Evolutionary conservation across 805 yeast genomes (phyloP).

Genomic region (Kuraishia molischiana): DNA sequence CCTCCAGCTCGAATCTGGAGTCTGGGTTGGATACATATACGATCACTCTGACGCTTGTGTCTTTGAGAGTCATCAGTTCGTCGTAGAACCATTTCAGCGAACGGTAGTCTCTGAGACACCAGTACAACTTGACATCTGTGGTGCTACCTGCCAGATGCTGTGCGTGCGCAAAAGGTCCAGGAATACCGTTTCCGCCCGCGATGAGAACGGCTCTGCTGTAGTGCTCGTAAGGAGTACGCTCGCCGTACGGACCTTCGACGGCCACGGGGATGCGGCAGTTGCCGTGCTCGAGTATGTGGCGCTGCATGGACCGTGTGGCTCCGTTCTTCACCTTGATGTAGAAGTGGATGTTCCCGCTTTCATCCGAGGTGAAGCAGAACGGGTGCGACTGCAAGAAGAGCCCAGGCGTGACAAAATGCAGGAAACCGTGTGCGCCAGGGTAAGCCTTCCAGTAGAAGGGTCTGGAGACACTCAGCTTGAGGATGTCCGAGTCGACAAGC

Average conservation of each 20-base stretch:
- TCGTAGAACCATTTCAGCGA: constrained; percentile 41
- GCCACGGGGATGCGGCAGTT: constrained; percentile 21
- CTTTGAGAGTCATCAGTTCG: constrained; percentile 26
- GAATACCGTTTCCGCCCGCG: constrained; percentile 72
- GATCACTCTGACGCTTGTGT: constrained; percentile 19
- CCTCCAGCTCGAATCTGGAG: constrained; percentile 4
- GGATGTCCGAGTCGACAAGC: constrained; percentile 32
- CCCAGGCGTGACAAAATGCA: constrained; percentile 42
- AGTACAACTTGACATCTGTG: constrained; percentile 36
- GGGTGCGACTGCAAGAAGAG: constrained; percentile 70
- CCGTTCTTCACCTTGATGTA: constrained; percentile 44
- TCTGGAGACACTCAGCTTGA: constrained; percentile 35
- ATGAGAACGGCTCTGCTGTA: constrained; percentile 47
- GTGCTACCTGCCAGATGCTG: constrained; percentile 14
- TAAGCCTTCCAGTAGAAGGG: constrained; percentile 37
- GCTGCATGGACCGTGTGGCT: constrained; percentile 33
- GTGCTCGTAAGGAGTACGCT: constrained; percentile 32
- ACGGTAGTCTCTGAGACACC: constrained; percentile 50
- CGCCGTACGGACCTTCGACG: constrained; percentile 69
- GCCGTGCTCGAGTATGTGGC: constrained; percentile 19
- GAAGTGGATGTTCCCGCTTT: constrained; percentile 7
- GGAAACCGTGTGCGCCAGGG: constrained; percentile 49
- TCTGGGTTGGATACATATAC: constrained; percentile 16
- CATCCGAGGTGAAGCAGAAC: constrained; percentile 38
- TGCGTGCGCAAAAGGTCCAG: constrained; percentile 40